A percentile compares a stretch with the other conserved stretches of the same genome.
Conservation (phyloP, 202 grass and related monocot genomes). For the Carex arenaria region DNA sequence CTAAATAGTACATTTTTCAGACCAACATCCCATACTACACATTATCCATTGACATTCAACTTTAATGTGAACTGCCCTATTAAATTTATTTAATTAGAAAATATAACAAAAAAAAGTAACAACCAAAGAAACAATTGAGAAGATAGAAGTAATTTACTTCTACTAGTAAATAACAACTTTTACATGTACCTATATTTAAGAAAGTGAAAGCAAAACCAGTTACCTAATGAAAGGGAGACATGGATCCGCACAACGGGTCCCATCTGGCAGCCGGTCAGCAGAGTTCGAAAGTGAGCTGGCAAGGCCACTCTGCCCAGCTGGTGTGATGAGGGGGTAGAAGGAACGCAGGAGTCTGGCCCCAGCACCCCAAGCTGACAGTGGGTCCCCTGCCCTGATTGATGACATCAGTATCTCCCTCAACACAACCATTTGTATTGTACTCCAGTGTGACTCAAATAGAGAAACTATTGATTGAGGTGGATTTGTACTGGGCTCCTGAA, state of each 20-base stretch:
- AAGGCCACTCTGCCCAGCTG: constrained; percentile 91
- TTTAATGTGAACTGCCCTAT: not conserved
- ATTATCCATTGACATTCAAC: not conserved
- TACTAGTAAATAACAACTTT: not conserved
- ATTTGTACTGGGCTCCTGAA: constrained; percentile 9
- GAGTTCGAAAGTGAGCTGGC: constrained; percentile 88
- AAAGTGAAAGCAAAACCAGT: not conserved
- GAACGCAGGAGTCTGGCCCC: constrained; percentile 91
- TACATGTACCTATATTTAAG: not conserved
- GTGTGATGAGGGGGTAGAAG: constrained; percentile 97
- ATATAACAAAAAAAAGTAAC: not conserved
- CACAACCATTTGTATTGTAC: constrained; percentile 93
- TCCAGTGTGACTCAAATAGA: constrained; percentile 95
- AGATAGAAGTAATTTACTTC: not conserved
- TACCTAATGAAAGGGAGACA: constrained; percentile 98
- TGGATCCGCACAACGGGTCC: constrained; percentile 91
- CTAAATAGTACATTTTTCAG: not conserved
- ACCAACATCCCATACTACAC: not conserved
- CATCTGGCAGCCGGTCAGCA: constrained; percentile 83
- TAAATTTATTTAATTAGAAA: not conserved
- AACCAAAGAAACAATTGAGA: not conserved
- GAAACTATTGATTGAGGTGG: constrained; percentile 61
- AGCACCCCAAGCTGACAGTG: constrained; percentile 86
- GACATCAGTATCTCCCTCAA: constrained; percentile 98
- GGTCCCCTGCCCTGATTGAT: constrained; percentile 85